Evolutionary conservation across 306 rosid genomes (phyloP), one percentile per base, ranked within the genome.

Genomic region (Ammopiptanthus mongolicus): DNA sequence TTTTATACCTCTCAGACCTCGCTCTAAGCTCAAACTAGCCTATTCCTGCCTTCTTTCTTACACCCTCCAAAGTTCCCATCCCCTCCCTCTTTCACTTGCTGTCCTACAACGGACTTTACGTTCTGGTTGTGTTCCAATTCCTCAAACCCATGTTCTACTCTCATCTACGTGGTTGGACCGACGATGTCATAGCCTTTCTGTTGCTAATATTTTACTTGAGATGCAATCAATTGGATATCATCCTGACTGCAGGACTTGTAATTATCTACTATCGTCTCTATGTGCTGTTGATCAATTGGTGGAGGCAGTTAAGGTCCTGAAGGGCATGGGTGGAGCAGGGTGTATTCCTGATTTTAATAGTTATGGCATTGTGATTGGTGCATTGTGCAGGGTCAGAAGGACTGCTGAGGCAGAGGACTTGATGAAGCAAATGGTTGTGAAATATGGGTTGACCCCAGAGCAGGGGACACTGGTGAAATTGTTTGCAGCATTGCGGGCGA

Each of bases 271-370:
- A 59, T 86, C 80, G 7, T 89, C 88, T 65, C 91, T 93, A 36
- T 88, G 97, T 71, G 86, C 85, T 74, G 88, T 85, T 73, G 91
- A 89, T 85, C 87, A 87, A 57, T 73, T 88, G 76, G 79, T 4
- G 12, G 96, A 93, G 84, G 97, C 89, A 12, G 85, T 87, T 65
- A 74, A 86, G 71, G 87, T 90, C 73, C 69, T 93, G 65, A 89
- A 83, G 84, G 93, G 84, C 22, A 91, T 94, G 94, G 81, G 89
- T 57, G 85, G 84, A 73, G 92, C 91, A 11, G 93, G 90, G 33
- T 91, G 91, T 57, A 56, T 90, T 83, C 95, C 98, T 10, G 90
- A 91, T 83, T 75, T 65, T 39, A 92, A 79, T 78, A 86, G 93
- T 71, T 91, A 83, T 42, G 84, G 83, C 74, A 78, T 79, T 50